Evolutionary conservation across 2,329 filamentous ascomycete species (phyloP), one percentile per base, ranked within the genome.

Genomic region (Exserohilum turcica): DNA sequence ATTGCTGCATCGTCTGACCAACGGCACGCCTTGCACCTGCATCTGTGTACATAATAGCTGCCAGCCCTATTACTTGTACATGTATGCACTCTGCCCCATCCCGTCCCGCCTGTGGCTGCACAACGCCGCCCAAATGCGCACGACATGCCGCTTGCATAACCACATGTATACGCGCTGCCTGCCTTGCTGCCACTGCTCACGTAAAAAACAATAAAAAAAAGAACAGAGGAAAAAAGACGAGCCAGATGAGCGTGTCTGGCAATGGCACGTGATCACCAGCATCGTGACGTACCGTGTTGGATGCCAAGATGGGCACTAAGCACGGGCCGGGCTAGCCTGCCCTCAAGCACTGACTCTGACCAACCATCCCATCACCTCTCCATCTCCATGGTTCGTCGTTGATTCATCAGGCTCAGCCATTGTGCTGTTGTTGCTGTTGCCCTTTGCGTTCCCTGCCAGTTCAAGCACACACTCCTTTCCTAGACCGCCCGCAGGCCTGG

Each of bases 301-400:
- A 24, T 24, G 43, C 43, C 43, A 38, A 46, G 43, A 46, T n/a
- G n/a, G n/a, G n/a, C n/a, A n/a, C 33, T 19, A 21, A 33, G 29
- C 16, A 31, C 18, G 6, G 33, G 12, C 15, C 18, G 33, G 15
- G 21, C 8, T 31, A 38, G 43, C 45, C 36, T 48, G 35, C 18
- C 39, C 28, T 48, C 45, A 18, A 48, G 27, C 45, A 24, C 24
- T 9, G 13, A 24, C 5, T 19, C 35, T 36, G 15, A 4, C 44
- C 35, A 40, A 35, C 24, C 35, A 40, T 29, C 24, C 45, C 12
- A 48, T 48, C 33, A 49, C 50, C 47, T 54, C 38, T 47, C 48
- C 50, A 50, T 45, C 33, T 46, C 40, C 49, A 60, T 57, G 57
- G 55, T 44, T 44, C 57, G 27, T 48, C 44, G 40, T 39, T 43